Percentiles rank a stretch among this genome's conserved stretches.
Conservation (phyloP, 208 protist species). For the Lotmaria passim region DNA sequence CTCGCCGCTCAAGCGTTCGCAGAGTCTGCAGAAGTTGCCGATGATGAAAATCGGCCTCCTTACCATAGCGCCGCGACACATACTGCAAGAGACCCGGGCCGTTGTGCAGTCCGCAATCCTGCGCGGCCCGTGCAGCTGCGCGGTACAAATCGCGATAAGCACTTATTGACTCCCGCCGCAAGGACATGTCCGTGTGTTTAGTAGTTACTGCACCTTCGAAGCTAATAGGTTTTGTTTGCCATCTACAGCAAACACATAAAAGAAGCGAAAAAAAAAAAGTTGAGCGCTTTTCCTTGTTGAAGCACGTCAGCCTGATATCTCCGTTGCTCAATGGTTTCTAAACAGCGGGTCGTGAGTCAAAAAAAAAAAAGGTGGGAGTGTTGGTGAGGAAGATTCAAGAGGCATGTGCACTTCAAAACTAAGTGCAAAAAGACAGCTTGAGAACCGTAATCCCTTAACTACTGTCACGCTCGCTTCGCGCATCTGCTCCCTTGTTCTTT, state of each 20-base stretch:
- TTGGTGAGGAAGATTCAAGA: too few relatives aligned
- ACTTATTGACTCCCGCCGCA: slow-evolving; percentile 45
- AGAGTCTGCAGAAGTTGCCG: slow-evolving; percentile 36
- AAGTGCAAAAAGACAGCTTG: too few relatives aligned
- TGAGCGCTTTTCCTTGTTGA: too few relatives aligned
- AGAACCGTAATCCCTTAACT: too few relatives aligned
- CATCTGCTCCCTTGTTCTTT: too few relatives aligned
- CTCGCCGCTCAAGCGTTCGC: slow-evolving; percentile 14
- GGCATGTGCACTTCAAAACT: too few relatives aligned
- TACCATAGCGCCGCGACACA: slow-evolving; percentile 48
- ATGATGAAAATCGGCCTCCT: slow-evolving; percentile 44
- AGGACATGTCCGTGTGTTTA: slow-evolving; percentile 35
- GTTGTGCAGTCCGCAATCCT: slow-evolving; percentile 61
- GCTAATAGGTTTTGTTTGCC: too few relatives aligned
- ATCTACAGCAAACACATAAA: too few relatives aligned
- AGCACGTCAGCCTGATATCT: too few relatives aligned
- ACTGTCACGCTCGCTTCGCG: too few relatives aligned
- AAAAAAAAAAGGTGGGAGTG: not conserved
- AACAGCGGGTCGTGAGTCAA: too few relatives aligned
- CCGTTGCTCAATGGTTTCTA: too few relatives aligned
- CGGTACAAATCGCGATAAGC: slow-evolving; percentile 63
- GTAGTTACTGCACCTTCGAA: not conserved
- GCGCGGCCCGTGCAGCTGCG: slow-evolving; percentile 33
- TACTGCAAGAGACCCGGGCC: slow-evolving; percentile 51
- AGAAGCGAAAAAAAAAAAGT: not conserved